Evolutionary conservation across 306 rosid genomes (phyloP), one percentile per base, ranked within the genome.

Genomic region (Inga laurina): DNA sequence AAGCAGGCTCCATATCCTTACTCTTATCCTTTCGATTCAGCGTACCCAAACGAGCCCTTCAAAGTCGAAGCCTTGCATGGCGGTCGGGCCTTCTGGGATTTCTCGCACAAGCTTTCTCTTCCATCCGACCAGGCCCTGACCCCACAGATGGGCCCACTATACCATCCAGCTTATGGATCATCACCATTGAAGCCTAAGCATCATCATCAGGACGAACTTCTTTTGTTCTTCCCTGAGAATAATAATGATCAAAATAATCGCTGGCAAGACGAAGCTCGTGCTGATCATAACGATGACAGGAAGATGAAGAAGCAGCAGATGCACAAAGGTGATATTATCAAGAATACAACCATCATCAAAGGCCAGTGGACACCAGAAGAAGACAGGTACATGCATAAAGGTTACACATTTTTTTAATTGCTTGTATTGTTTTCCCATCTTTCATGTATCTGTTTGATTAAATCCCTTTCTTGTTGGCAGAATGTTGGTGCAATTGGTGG

Each of bases 281-380:
- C 18, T 67, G 77, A 45, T 27, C 79, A 45, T 14, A 41, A 4
- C 21, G 32, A 35, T 30, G 67, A 24, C 21, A 45, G 32, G 21
- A 72, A 45, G 46, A 49, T 49, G 54, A 87, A 34, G 43, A 78
- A 32, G 66, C 24, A 49, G 24, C 78, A 71, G 8, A 27, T n/a
- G n/a, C 67, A 74, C 66, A 84, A 69, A 5, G 73, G 57, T 2
- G 73, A 52, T 2, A 57, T 14, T 12, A 7, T 10, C n/a, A 79
- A 79, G 79, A 19, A 72, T 21, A 3, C 72, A 3, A 44, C 14
- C 49, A 81, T 84, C 3, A 77, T 91, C 79, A 94, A 93, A 75
- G 94, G 95, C 37, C 97, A 88, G 24, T 95, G 98, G 98, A 85
- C 86, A 27, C 75, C 81, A 3, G 82, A 84, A 5, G 97, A 95